Conservation (phyloP, 176 grass and related monocot genomes). For the Dactylis glomerata region DNA sequence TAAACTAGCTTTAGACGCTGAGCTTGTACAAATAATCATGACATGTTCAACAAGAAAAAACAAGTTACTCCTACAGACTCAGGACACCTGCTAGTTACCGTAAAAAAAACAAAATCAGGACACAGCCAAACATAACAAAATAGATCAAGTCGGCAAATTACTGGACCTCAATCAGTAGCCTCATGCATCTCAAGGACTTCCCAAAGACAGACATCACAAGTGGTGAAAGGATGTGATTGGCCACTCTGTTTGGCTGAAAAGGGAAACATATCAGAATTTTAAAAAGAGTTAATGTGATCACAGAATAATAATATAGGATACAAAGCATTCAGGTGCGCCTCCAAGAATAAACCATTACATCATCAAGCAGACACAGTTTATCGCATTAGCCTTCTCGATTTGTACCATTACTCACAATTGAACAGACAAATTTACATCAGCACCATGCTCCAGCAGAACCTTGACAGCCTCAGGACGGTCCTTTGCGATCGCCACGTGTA, state of each 20-base stretch:
- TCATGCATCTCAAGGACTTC: constrained; percentile 25
- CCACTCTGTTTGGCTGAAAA: constrained; percentile 31
- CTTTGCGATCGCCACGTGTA: constrained; percentile 26
- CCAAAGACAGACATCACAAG: constrained; percentile 19
- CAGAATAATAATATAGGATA: background rate
- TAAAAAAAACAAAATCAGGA: background rate
- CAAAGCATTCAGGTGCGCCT: background rate
- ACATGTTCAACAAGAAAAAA: background rate
- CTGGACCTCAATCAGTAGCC: constrained; percentile 29
- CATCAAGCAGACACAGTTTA: background rate
- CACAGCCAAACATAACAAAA: background rate
- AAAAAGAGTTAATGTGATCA: background rate
- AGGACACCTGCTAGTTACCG: background rate
- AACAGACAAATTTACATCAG: constrained; percentile 36
- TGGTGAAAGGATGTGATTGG: constrained; percentile 21
- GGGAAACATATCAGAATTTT: background rate
- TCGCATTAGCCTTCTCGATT: background rate
- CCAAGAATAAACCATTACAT: background rate
- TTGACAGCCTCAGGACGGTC: background rate
- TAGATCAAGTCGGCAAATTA: background rate
- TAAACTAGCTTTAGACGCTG: background rate
- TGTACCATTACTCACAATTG: background rate
- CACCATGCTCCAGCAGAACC: constrained; percentile 41
- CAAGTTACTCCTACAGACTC: background rate
- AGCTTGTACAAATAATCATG: background rate